Conservation (phyloP, 305 asterid genomes). For the Lippia alba region DNA sequence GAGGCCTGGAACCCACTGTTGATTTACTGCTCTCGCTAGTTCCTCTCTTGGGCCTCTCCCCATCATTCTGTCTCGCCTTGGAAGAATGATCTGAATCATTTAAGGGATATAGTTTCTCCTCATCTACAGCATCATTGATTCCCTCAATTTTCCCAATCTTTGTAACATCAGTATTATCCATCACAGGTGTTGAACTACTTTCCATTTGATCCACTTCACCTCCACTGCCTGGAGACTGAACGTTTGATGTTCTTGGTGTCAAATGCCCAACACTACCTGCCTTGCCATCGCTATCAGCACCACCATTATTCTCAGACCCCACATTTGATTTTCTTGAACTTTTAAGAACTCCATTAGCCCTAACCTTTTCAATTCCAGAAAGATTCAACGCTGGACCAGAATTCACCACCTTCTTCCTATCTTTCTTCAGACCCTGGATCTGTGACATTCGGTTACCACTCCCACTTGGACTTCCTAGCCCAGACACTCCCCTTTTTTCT, state of each 20-base stretch:
- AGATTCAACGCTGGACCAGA: constrained; percentile 48
- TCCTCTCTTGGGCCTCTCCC: constrained; percentile 40
- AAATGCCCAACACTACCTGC: constrained; percentile 46
- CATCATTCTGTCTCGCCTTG: constrained; percentile 43
- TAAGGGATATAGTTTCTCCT: constrained; percentile 35
- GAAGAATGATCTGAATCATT: constrained; percentile 37
- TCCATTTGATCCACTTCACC: constrained; percentile 48
- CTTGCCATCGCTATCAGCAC: constrained; percentile 52
- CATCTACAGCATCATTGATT: constrained; percentile 42
- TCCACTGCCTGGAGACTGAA: constrained; percentile 52
- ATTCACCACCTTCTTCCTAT: constrained; percentile 51
- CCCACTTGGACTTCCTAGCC: constrained; percentile 34
- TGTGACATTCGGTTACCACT: constrained; percentile 50
- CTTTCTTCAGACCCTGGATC: constrained; percentile 49
- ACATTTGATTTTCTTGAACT: constrained; percentile 51
- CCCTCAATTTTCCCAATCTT: constrained; percentile 41
- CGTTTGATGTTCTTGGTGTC: constrained; percentile 50
- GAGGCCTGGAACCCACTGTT: constrained; percentile 41
- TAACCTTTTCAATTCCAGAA: constrained; percentile 47
- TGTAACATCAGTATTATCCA: constrained; percentile 35
- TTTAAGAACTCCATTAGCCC: constrained; percentile 48
- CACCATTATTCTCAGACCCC: constrained; percentile 51
- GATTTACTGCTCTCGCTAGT: constrained; percentile 43
- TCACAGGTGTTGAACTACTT: constrained; percentile 32
- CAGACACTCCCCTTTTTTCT: constrained; percentile 47